Evolutionary conservation across 139 green algal species (phyloP), one percentile per base, ranked within the genome.

Genomic region (Volvox africanus): DNA sequence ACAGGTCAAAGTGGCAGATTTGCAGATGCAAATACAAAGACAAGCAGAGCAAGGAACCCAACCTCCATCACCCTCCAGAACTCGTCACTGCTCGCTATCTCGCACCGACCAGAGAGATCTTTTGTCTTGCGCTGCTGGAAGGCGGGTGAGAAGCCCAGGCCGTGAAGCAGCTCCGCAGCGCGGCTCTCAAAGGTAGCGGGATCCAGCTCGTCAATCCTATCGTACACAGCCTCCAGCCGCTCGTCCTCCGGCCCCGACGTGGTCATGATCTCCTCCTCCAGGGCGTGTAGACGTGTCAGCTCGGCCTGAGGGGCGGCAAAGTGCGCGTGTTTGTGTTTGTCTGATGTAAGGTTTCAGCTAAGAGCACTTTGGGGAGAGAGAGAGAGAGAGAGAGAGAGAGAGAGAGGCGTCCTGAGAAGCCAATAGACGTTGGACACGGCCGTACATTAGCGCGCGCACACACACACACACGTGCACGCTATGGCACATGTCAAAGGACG

Each of bases 181-280:
- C 94, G 61, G 65, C 71, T 90, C 93, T 96, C 94, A 91, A 96
- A 96, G 30, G 92, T 97, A 91, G 91, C 88, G 36, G 93, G 92
- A 89, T 97, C 95, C 84, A 97, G 89, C 91, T 96, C 95, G 26
- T 97, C 95, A 36, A 97, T 91, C 16, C 95, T 91, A 26, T 96
- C 93, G 77, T 95, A 95, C 62, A 96, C 93, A 32, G 90, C 89
- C 75, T 94, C 88, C 85, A 95, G 89, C 12, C 95, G 92, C 92
- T 96, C 94, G 77, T 96, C 94, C 91, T 96, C 94, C 20, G 95
- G 94, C 26, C 94, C 94, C 32, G 82, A 77, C 61, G 82, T 88
- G 62, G 21, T 61, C 93, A 95, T 93, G 86, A 96, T 92, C 69
- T 95, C 85, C 86, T 96, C 93, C 84, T 96, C 93, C 73, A 95